Base-by-base conservation (phyloP, 345 rosid genomes). In the Gossypium stocksii region DNA sequence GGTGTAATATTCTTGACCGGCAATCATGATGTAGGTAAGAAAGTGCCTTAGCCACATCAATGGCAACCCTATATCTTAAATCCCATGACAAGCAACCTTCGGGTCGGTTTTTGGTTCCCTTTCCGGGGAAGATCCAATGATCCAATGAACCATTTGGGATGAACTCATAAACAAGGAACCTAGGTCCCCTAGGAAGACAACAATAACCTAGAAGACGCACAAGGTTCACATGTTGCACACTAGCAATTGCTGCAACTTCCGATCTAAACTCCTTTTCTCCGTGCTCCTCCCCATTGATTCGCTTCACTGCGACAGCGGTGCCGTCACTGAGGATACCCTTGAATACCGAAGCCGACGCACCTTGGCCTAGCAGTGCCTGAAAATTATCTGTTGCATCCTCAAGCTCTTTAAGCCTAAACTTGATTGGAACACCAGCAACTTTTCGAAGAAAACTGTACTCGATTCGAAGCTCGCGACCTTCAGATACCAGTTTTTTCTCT, bases 371-470 rank as follows among this genome's bases (percentile, higher is more conserved):
- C 58, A 84, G 65, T 3, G 87, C 66, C 17, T 76, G 76, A 76
- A 91, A 94, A 65, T 86, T 81, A 19, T 88, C 91, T 0, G 97
- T 91, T 6, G 97, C 98, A 64, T 89, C 93, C 74, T 90, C 98
- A 1, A 94, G 82, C 76, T 94, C 97, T 46, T 80, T 85, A 78
- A 71, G 78, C 48, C 82, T 79, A 79, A 90, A 94, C 66, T 82
- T 90, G 2, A 79, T 90, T 0, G 98, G 97, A 12, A 91, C 84
- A 5, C 96, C 96, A 0, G 98, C 96, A 22, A 94, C 96, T 84
- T 89, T 90, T 70, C 98, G 71, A 1, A 94, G 80, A 64, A 94
- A 91, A 74, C 96, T 94, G 77, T 90, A 94, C 72, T 94, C 97
- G 19, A 88, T 83, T 43, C 89, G 82, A 14, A 91, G 91, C 89